Percentiles rank a stretch among this genome's conserved stretches.
These are phyloP conservation scores for Candida pseudocylindracea DNA, from an alignment of 1,139 yeast species.

Conservation along the genomic window DNA sequence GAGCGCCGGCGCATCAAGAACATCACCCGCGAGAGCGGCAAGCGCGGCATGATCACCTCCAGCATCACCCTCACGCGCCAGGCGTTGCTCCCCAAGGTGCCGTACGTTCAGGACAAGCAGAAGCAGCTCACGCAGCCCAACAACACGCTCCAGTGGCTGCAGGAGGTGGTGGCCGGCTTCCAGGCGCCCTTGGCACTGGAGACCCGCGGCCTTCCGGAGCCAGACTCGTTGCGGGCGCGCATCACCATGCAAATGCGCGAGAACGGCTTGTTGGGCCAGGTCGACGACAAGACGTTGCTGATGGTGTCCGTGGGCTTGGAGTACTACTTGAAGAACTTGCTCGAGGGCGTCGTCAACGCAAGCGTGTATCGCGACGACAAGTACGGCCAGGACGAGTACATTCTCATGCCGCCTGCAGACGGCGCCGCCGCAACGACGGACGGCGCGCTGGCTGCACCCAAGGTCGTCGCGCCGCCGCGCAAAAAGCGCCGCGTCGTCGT, in stretches of 20 bases:
- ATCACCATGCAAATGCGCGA: conserved; percentile 78
- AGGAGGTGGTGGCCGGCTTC: conserved; percentile 79
- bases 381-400: conserved; percentile 6
- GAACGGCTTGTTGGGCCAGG: conserved; percentile 71
- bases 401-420: background rate
- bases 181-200: conserved; percentile 71
- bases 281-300: conserved; percentile 54
- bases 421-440: background rate
- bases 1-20: conserved; percentile 73
- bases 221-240: conserved; percentile 41
- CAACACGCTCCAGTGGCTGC: conserved; percentile 69
- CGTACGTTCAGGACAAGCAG: conserved; percentile 43
- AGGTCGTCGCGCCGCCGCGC: too few species aligned
- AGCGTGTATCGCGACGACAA: conserved; percentile 35
- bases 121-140: conserved; percentile 26
- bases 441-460: too few species aligned
- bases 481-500: too few species aligned
- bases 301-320: conserved; percentile 65
- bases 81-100: conserved; percentile 70
- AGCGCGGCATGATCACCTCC: conserved; percentile 53
- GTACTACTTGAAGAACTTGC: conserved; percentile 46
- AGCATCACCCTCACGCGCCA: conserved; percentile 68
- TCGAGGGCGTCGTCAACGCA: conserved; percentile 58
- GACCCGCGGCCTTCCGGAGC: conserved; percentile 64
- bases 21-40: conserved; percentile 66